A percentile compares a stretch with the other conserved stretches of the same genome.
phyloP scores from a whole-genome alignment of 2,329 filamentous ascomycete species.

The Ophiosphaerella herpotricha region DNA sequence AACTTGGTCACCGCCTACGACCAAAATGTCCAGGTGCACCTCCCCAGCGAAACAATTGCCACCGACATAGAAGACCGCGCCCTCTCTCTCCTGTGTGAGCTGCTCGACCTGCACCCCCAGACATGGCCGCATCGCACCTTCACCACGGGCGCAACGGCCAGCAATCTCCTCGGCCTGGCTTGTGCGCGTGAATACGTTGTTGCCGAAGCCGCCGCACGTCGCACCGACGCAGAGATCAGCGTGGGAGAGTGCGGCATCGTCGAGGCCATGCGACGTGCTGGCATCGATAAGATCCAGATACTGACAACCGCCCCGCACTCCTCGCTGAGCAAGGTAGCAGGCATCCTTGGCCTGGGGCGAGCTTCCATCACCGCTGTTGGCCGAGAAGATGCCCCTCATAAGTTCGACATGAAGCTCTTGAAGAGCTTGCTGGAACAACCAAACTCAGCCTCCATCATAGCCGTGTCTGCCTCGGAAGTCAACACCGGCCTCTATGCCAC shows the following conservation, averaged over 20 bases:
- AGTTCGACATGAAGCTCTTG: constrained; percentile 69
- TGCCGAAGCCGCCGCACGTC: constrained; percentile 48
- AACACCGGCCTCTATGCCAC: constrained; percentile 85
- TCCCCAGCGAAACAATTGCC: constrained; percentile 73
- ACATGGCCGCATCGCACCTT: constrained; percentile 77
- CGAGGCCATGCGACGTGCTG: constrained; percentile 66
- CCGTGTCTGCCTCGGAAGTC: constrained; percentile 84
- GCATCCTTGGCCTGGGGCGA: constrained; percentile 78
- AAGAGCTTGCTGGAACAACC: constrained; percentile 61
- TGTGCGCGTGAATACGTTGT: constrained; percentile 73
- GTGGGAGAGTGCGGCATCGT: constrained; percentile 74
- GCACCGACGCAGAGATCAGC: constrained; percentile 31
- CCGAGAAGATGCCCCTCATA: constrained; percentile 64
- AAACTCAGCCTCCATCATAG: constrained; percentile 72
- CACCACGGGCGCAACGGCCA: constrained; percentile 72
- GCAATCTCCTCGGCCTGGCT: constrained; percentile 68
- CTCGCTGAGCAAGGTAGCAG: constrained; percentile 81
- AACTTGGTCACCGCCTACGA: constrained; percentile 80
- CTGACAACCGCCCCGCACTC: constrained; percentile 84
- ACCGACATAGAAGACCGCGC: constrained; percentile 78
- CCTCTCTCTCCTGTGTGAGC: constrained; percentile 68
- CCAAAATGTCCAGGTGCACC: constrained; percentile 83
- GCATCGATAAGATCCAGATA: constrained; percentile 71
- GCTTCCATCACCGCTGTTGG: constrained; percentile 66
- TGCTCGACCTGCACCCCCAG: constrained; percentile 64